Base-by-base conservation (phyloP, 352 stramenopile species). In the Elongisporangium senticosum region DNA sequence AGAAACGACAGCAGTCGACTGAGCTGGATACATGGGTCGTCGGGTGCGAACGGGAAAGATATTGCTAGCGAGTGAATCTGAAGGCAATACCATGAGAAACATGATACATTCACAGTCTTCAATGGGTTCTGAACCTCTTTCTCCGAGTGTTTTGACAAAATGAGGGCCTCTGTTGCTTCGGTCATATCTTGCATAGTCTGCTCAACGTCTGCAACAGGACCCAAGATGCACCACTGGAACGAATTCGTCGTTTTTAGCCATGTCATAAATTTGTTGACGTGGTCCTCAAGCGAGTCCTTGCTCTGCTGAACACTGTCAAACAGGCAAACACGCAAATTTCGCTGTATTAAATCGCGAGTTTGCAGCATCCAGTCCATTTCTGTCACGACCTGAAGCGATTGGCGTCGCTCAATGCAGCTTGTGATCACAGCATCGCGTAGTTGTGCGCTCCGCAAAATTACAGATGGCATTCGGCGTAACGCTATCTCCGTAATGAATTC, bases 241-340 rank as follows among this genome's bases (percentile, higher is more conserved):
- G 22, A 26, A 21, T 55, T 51, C 24, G 56, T 47, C 4, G 61
- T 49, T 39, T 10, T 19, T 14, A 67, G 14, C 50, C 61, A 63
- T 5, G 58, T 21, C 1, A 59, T n/a, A 3, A 59, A 20, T 22
- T 14, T 22, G 49, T 53, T 20, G 10, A 22, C 15, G 15, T 26
- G 7, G 3, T 53, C 1, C 15, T 22, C 49, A 14, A 7, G 21
- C 3, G 33, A n/a, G n/a, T 6, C 20, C 17, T 19, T 5, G 23
- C 33, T 59, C 17, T 40, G 47, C 3, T 33, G 49, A 17, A n/a
- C 24, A 26, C 50, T 52, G 17, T 68, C 59, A 6, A 83, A 56
- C 15, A 89, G 43, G 14, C 71, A 83, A 0, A 89, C 22, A 3
- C 79, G 76, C 7, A 89, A 47, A 26, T 87, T 80, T 15, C 65